Base-by-base conservation (phyloP, 2,329 filamentous ascomycete species). In the Diaporthe australafricana region DNA sequence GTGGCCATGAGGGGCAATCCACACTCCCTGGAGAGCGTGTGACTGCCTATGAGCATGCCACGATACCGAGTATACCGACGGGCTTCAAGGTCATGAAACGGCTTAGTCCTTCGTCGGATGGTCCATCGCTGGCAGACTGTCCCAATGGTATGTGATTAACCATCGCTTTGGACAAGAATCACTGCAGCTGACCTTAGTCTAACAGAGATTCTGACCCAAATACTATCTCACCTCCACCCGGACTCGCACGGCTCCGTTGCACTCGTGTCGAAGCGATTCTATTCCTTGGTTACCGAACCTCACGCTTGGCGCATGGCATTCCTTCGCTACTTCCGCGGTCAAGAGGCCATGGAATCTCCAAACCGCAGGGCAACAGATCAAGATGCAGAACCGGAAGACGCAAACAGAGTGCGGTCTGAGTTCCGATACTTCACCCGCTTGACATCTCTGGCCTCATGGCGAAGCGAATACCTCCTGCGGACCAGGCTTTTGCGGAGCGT, bases 301-400 rank as follows among this genome's bases (percentile, higher is more conserved):
- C 94, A 98, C 83, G 95, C 95, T 9, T 98, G 96, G 96, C 91
- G 94, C 74, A 93, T 95, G 79, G 96, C 95, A 7, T 98, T 98
- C 79, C 89, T 94, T 76, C 94, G 95, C 74, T 96, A 92, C 83
- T 99, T 98, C 77, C 94, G 94, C 0, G 95, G 93, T 1, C 90
- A 92, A 30, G 89, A 92, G 78, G 87, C 87, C 7, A 78, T 91
- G 57, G 80, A 52, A 20, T 32, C 76, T 35, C 76, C 81, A n/a
- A 70, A 75, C 5, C 76, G 76, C 20, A 81, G 83, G 50, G 79
- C 83, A 70, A 79, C 80, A 47, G 78, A 77, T 17, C 81, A 81
- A 25, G 77, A 82, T 1, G 83, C 83, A 76, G 84, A 86, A 27
- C 81, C 84, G 30, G 83, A 89, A 45, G 81, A 82, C 56, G 81